Conservation (phyloP, 2,329 filamentous ascomycete genomes). For the Emericellopsis atlantica region DNA sequence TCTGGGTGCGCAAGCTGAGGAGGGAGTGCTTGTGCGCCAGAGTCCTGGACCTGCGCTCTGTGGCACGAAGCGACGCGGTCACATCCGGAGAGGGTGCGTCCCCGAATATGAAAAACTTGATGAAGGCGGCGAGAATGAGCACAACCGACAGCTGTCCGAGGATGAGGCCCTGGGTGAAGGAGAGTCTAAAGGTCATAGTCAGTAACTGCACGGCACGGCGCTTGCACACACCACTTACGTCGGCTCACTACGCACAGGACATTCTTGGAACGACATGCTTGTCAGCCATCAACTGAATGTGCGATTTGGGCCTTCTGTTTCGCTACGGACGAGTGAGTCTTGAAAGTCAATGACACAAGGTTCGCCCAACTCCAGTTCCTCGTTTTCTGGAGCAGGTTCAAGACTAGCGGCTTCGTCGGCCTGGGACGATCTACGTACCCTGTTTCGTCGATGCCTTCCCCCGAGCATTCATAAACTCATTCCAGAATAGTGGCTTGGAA, state of each 20-base stretch:
- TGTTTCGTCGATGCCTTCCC: no score
- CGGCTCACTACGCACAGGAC: constrained; percentile 28
- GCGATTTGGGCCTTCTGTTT: no score
- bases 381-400: no score
- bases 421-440: no score
- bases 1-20: constrained; percentile 43
- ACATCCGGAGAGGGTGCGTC: constrained; percentile 77
- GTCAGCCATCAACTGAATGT: background rate
- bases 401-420: no score
- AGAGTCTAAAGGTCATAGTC: constrained; percentile 42
- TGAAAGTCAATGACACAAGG: no score
- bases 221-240: constrained; percentile 22
- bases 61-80: constrained; percentile 62
- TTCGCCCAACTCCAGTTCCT: no score
- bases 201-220: background rate
- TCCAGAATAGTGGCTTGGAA: no score
- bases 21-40: constrained; percentile 66
- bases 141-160: constrained; percentile 89
- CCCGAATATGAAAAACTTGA: constrained; percentile 99
- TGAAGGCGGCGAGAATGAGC: constrained; percentile 83
- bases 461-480: no score
- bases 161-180: constrained; percentile 88
- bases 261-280: constrained; percentile 24
- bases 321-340: no score
- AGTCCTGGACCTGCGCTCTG: constrained; percentile 60